Conservation (phyloP, 768 basidiomycete species). For the Tephrocybe sp. region DNA sequence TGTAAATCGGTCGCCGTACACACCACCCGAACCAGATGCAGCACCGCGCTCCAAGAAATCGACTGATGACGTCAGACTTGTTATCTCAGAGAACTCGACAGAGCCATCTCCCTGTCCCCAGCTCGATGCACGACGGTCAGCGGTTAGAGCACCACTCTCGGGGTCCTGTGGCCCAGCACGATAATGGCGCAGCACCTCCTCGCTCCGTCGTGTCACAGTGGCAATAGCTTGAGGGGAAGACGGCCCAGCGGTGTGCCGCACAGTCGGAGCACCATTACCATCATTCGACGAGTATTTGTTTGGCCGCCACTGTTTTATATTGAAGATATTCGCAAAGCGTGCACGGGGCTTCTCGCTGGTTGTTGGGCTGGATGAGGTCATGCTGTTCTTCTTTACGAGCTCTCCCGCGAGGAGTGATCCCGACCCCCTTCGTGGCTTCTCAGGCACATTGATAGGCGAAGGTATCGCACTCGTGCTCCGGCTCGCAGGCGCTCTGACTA, state of each 20-base stretch:
- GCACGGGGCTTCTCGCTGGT: slow-evolving; percentile 18
- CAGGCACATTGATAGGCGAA: slow-evolving; percentile 9
- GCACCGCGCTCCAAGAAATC: slow-evolving; percentile 46
- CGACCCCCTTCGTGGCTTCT: slow-evolving; percentile 9
- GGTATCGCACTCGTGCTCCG: slow-evolving; percentile 18
- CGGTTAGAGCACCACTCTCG: slow-evolving; percentile 27
- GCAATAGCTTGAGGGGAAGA: neutral
- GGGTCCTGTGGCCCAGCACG: slow-evolving; percentile 20
- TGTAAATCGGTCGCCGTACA: slow-evolving; percentile 13
- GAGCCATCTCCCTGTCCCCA: slow-evolving; percentile 55
- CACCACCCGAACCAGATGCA: slow-evolving; percentile 16
- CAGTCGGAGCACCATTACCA: slow-evolving; percentile 1
- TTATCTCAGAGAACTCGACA: slow-evolving; percentile 31
- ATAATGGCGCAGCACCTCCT: slow-evolving; percentile 40
- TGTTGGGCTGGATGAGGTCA: slow-evolving; percentile 16
- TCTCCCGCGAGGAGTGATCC: slow-evolving; percentile 19
- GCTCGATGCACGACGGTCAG: slow-evolving; percentile 62
- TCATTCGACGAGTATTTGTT: slow-evolving; percentile 21
- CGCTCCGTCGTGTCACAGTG: slow-evolving; percentile 37
- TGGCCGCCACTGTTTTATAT: slow-evolving; percentile 33
- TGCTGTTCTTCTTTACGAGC: neutral
- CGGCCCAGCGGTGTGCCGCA: neutral
- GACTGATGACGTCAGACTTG: slow-evolving; percentile 36
- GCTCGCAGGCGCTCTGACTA: neutral
- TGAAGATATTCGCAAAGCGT: slow-evolving; percentile 31